phyloP scores from a whole-genome alignment of 495 filamentous ascomycete species.

The Penicillium mononematosum region DNA sequence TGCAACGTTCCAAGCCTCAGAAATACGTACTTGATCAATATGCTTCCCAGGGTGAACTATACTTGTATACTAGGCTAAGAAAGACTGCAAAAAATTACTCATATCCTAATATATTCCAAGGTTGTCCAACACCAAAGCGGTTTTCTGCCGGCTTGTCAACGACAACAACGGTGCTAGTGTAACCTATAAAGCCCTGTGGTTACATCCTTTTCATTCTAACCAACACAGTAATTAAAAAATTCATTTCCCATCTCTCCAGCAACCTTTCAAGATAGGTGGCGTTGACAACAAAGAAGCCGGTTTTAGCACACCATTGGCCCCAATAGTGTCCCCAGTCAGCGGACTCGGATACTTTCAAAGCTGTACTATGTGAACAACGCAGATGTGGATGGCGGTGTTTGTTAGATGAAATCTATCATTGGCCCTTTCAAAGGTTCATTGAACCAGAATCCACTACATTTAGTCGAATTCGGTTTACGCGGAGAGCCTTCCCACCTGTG shows the following conservation, averaged over 20 bases:
- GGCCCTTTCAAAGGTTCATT: slow-evolving; percentile 1
- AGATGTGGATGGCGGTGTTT: neutral
- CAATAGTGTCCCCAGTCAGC: slow-evolving; percentile 1
- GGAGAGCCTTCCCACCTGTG: slow-evolving; percentile 1
- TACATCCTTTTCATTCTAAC: slow-evolving; percentile 6
- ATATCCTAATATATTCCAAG: neutral
- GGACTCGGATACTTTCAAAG: neutral
- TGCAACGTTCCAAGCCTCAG: neutral
- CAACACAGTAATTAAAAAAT: neutral
- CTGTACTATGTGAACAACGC: neutral
- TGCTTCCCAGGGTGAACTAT: neutral
- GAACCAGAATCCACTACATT: neutral
- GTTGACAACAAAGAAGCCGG: slow-evolving; percentile 23
- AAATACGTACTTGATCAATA: neutral
- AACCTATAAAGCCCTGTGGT: slow-evolving; percentile 15
- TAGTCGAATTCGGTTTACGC: slow-evolving; percentile 2
- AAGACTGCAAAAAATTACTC: neutral
- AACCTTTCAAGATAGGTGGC: slow-evolving; percentile 3
- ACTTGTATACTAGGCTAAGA: neutral
- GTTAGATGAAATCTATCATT: neutral
- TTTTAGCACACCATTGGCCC: slow-evolving; percentile 13
- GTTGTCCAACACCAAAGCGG: neutral
- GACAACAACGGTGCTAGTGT: slow-evolving; percentile 13
- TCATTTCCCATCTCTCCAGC: slow-evolving; percentile 1
- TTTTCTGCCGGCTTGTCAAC: slow-evolving; percentile 16